Conservation (phyloP, 208 protist genomes). For the Phytomonas serpens region DNA sequence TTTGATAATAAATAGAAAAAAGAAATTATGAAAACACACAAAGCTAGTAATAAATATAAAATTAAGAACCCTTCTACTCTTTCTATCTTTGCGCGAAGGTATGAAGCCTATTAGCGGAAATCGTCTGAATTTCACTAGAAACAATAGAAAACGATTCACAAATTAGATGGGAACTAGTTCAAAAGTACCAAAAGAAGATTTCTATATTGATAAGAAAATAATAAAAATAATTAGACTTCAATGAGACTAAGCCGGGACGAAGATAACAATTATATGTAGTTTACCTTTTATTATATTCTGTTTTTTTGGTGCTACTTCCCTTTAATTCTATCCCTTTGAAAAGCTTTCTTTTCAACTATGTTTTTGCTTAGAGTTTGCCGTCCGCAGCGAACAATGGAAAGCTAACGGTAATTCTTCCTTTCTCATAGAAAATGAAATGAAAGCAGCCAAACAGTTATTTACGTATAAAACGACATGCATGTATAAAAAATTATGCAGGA, state of each 20-base stretch:
- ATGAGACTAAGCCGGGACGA: background rate
- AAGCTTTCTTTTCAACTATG: background rate
- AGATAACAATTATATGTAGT: background rate
- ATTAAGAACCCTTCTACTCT: background rate
- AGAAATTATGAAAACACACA: background rate
- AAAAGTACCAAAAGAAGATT: background rate
- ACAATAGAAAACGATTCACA: background rate
- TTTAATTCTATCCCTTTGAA: background rate
- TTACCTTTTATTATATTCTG: background rate
- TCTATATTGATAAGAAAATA: background rate
- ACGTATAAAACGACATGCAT: slow-evolving; percentile 21
- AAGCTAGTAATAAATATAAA: slow-evolving; percentile 1
- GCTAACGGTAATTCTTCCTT: background rate
- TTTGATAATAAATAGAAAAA: slow-evolving; percentile 7
- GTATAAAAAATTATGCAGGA: slow-evolving; percentile 4
- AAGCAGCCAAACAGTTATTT: slow-evolving; percentile 12
- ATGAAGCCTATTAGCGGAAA: background rate
- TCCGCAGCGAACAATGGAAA: background rate
- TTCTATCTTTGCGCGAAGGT: slow-evolving; percentile 10
- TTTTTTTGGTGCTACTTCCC: background rate
- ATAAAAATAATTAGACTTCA: background rate
- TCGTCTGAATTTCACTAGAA: slow-evolving; percentile 5
- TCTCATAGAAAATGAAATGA: slow-evolving; percentile 6
- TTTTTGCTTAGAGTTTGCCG: background rate
- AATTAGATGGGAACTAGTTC: slow-evolving; percentile 1